phyloP scores from a whole-genome alignment of 768 basidiomycete species.

The Dioszegia crocea region DNA sequence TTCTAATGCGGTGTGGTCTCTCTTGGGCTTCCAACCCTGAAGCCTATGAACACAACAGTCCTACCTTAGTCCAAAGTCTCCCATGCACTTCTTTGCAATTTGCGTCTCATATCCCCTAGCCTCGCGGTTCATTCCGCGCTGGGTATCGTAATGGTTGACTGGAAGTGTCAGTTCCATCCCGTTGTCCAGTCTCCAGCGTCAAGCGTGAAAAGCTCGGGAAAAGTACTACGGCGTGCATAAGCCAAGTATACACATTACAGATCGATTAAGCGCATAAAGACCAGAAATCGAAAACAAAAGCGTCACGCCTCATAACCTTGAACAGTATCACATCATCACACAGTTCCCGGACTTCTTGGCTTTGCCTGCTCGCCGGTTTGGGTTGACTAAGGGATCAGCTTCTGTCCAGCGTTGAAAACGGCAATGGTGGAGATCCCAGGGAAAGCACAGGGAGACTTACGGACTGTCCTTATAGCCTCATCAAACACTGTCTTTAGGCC shows the following conservation, averaged over 20 bases:
- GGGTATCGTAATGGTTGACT: too few relatives aligned
- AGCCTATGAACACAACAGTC: too few relatives aligned
- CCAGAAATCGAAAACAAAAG: not conserved
- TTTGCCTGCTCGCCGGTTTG: conserved; percentile 38
- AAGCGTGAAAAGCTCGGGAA: not conserved
- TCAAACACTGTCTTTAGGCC: conserved; percentile 51
- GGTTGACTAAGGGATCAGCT: conserved; percentile 27
- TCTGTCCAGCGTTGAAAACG: not conserved
- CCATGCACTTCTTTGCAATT: too few relatives aligned
- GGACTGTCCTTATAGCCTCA: conserved; percentile 50
- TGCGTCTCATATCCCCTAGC: too few relatives aligned
- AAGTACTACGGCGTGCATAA: not conserved
- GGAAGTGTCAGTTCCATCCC: too few relatives aligned
- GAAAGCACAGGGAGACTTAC: conserved; percentile 24
- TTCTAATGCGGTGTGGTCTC: too few relatives aligned
- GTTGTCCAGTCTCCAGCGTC: too few relatives aligned
- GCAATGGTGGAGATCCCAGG: not conserved
- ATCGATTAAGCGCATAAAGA: not conserved
- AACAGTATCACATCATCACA: conserved; percentile 45
- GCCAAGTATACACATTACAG: not conserved
- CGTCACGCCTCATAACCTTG: too few relatives aligned
- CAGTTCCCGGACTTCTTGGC: conserved; percentile 46
- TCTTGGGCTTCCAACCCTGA: too few relatives aligned
- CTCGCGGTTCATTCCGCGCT: too few relatives aligned
- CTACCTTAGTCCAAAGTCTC: too few relatives aligned